These are phyloP conservation scores for Kappamyces sp. DNA, from an alignment of 192 early-diverging fungal genomes.

Conservation along the genomic window DNA sequence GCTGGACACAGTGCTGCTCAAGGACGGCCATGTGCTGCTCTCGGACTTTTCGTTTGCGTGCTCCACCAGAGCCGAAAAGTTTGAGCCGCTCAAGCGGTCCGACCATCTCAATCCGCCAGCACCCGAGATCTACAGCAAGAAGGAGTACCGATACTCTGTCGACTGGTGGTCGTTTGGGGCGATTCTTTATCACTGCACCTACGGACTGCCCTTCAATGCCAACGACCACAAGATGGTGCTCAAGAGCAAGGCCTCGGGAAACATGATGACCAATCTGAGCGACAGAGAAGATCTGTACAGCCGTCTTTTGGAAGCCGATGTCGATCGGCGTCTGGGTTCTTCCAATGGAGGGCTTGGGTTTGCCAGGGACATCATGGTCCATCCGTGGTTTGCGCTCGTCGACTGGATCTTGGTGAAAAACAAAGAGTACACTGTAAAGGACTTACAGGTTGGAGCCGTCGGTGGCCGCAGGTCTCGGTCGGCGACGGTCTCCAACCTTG, in stretches of 20 bases:
- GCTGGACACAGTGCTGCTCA: slow-evolving; percentile 35
- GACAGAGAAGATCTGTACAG: slow-evolving; percentile 22
- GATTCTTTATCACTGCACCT: slow-evolving; percentile 36
- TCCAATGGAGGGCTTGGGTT: slow-evolving; percentile 57
- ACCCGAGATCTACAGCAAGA: slow-evolving; percentile 16
- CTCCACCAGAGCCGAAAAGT: slow-evolving; percentile 14
- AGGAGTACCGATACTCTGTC: slow-evolving; percentile 27
- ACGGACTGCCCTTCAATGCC: slow-evolving; percentile 61
- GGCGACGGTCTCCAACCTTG: no score
- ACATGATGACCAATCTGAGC: slow-evolving; percentile 26
- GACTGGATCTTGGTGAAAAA: slow-evolving; percentile 44
- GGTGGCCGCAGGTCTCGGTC: no score
- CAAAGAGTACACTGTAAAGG: slow-evolving; percentile 17
- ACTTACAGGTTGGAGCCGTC: no score
- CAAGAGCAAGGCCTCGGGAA: slow-evolving; percentile 49
- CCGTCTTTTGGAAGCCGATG: slow-evolving; percentile 65
- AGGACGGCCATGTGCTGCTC: slow-evolving; percentile 38
- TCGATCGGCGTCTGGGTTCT: slow-evolving; percentile 68
- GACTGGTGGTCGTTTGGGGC: slow-evolving; percentile 71
- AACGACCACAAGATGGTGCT: slow-evolving; percentile 53
- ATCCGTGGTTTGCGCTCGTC: slow-evolving; percentile 45
- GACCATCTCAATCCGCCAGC: slow-evolving; percentile 1
- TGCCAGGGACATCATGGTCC: slow-evolving; percentile 31
- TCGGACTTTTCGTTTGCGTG: slow-evolving; percentile 56
- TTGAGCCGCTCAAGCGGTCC: neutral